Conservation (phyloP, 192 early-diverging fungal genomes). For the Linnemannia elongata region DNA sequence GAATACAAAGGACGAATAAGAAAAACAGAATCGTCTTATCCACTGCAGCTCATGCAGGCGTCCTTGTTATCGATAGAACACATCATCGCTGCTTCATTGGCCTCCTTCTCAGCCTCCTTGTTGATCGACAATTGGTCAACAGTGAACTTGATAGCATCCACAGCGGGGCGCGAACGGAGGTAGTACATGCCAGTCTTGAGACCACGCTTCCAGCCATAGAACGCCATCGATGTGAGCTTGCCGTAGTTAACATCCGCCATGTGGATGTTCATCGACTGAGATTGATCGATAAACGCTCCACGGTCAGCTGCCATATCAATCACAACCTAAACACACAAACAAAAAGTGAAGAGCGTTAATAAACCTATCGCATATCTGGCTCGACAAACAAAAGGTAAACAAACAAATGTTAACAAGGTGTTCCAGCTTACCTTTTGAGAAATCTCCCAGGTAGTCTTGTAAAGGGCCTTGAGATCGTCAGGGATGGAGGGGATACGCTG, state of each 20-base stretch:
- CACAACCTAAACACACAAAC: conserved; percentile 46
- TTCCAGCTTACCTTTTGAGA: conserved; percentile 76
- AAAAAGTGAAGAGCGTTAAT: background rate
- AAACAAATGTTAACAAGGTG: background rate
- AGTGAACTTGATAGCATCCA: conserved; percentile 98
- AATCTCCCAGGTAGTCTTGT: conserved; percentile 99
- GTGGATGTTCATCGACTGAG: conserved; percentile 96
- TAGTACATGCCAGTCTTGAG: conserved; percentile 99
- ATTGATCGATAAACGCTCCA: conserved; percentile 98
- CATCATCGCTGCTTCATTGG: conserved; percentile 75
- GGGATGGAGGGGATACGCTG: conserved; percentile 86
- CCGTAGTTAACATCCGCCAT: conserved; percentile 94
- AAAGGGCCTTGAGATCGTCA: conserved; percentile 90
- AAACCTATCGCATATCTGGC: background rate
- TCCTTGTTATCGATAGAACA: conserved; percentile 96
- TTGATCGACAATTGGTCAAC: conserved; percentile 84
- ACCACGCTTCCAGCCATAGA: conserved; percentile 98
- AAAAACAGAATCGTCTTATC: conserved; percentile 44
- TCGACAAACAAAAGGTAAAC: background rate
- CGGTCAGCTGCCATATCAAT: conserved; percentile 98
- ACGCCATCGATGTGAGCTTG: conserved; percentile 97
- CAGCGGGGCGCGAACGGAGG: conserved; percentile 94
- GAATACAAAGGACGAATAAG: background rate
- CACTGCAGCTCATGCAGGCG: conserved; percentile 91
- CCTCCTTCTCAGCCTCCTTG: conserved; percentile 65